Evolutionary conservation across 345 rosid genomes (phyloP).

Genomic region (Euphorbia tirucalli): DNA sequence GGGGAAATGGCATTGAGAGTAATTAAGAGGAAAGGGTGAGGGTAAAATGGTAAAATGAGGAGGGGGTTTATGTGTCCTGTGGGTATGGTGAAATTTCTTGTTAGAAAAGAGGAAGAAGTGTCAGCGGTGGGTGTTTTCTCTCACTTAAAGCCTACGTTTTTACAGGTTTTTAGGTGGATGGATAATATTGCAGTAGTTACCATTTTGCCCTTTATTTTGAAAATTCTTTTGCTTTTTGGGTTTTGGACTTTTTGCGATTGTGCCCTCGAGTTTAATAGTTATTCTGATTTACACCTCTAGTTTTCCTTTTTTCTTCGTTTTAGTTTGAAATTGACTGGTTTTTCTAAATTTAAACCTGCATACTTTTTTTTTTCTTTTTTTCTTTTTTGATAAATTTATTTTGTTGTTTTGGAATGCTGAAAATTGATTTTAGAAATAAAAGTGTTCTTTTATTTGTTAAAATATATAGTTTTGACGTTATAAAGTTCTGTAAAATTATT

Average conservation of each 20-base stretch:
- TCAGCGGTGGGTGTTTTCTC: constrained; percentile 18
- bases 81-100: constrained; percentile 4
- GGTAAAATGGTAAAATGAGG: background rate
- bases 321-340: too few relatives aligned
- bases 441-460: too few relatives aligned
- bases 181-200: constrained; percentile 14
- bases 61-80: background rate
- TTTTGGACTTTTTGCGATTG: background rate
- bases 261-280: background rate
- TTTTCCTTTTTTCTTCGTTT: background rate
- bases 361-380: too few relatives aligned
- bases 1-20: constrained; percentile 16
- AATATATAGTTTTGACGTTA: too few relatives aligned
- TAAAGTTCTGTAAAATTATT: too few relatives aligned
- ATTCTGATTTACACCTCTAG: background rate
- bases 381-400: too few relatives aligned
- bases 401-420: too few relatives aligned
- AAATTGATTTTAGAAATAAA: too few relatives aligned
- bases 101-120: constrained; percentile 12
- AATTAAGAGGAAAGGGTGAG: constrained; percentile 9
- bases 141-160: constrained; percentile 38
- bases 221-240: background rate
- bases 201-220: constrained; percentile 20
- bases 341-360: too few relatives aligned
- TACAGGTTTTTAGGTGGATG: constrained; percentile 12